A percentile compares a stretch with the other conserved stretches of the same genome.
phyloP scores from a whole-genome alignment of 345 rosid species.

The Cardamine occulta region DNA sequence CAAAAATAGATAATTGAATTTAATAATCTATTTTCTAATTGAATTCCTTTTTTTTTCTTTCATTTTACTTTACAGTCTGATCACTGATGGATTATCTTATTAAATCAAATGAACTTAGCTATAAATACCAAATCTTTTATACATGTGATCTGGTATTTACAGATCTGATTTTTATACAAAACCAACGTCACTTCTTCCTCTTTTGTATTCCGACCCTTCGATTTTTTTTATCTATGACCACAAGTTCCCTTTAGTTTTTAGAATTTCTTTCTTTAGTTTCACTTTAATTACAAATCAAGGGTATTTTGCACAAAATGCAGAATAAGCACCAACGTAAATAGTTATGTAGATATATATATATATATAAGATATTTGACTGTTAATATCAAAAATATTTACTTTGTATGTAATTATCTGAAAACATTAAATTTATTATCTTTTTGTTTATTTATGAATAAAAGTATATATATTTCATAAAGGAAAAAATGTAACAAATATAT shows the following conservation, averaged over 20 bases:
- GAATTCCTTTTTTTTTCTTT: neutral
- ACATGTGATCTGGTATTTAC: slow-evolving; percentile 18
- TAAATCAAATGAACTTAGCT: neutral
- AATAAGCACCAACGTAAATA: neutral
- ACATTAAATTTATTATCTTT: neutral
- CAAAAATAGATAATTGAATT: neutral
- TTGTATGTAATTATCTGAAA: neutral
- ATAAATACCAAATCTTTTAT: slow-evolving; percentile 14
- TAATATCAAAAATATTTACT: neutral
- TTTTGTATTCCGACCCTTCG: neutral
- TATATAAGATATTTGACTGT: too few species aligned
- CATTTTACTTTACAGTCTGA: neutral
- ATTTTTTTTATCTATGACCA: neutral
- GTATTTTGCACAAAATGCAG: neutral
- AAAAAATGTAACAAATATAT: too few species aligned
- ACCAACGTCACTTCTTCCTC: neutral
- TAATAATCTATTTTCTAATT: neutral
- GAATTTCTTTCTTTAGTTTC: neutral
- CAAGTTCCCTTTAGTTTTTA: neutral
- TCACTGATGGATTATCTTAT: neutral
- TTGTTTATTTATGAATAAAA: neutral
- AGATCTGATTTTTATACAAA: neutral
- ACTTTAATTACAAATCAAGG: neutral
- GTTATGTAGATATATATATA: neutral
- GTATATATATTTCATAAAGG: neutral